A percentile compares a stretch with the other conserved stretches of the same genome.
phyloP scores from a whole-genome alignment of 768 basidiomycete species.

The Fibroporia radiculosa region DNA sequence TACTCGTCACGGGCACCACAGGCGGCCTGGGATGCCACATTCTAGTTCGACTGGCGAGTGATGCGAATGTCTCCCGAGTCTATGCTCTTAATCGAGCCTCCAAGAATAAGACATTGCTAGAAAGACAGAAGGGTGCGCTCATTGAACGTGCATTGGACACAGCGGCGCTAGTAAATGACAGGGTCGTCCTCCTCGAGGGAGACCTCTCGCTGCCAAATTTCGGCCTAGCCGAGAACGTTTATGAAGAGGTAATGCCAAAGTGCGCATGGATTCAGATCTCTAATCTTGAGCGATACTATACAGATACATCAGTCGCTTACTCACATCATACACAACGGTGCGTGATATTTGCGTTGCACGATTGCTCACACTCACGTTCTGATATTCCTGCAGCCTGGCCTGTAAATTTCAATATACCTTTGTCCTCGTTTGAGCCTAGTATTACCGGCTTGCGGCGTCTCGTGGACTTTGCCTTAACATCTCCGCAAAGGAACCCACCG shows the following conservation, averaged over 20 bases:
- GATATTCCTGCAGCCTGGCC: constrained; percentile 24
- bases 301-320: constrained; percentile 11
- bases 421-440: constrained; percentile 30
- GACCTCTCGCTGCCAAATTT: constrained; percentile 14
- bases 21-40: constrained; percentile 23
- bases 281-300: neutral
- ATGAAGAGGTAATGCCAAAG: constrained; percentile 8
- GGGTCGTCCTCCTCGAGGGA: constrained; percentile 12
- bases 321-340: constrained; percentile 24
- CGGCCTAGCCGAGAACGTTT: constrained; percentile 9
- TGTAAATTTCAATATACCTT: constrained; percentile 33
- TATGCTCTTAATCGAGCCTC: constrained; percentile 20
- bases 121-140: constrained; percentile 12
- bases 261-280: too few relatives aligned
- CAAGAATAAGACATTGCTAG: constrained; percentile 4
- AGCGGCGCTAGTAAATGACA: constrained; percentile 6
- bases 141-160: constrained; percentile 8
- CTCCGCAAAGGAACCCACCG: neutral
- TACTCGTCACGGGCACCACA: constrained; percentile 27
- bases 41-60: constrained; percentile 16
- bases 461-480: constrained; percentile 8
- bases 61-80: constrained; percentile 13
- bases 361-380: neutral
- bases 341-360: neutral
- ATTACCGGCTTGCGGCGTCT: constrained; percentile 18